These are phyloP conservation scores for Gossypium laxum DNA, from an alignment of 441 rosid genomes.

Conservation along the genomic window DNA sequence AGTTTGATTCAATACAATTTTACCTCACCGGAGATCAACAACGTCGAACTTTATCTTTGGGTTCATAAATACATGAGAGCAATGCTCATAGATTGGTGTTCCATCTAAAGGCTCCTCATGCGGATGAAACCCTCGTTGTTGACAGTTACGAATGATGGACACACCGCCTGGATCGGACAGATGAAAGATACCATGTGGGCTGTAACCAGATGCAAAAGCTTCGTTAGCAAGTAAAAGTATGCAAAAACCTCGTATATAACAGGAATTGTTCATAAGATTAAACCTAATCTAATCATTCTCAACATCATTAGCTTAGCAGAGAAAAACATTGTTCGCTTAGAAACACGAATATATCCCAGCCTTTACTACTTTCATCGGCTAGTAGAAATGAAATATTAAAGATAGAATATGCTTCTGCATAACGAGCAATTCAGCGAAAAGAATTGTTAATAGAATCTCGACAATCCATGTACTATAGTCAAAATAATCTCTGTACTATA, in stretches of 20 bases:
- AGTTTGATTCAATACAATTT: neutral
- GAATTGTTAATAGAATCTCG: neutral
- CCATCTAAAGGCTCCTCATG: slow-evolving; percentile 82
- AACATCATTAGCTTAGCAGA: neutral
- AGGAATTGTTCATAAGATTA: no score
- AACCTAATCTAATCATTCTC: neutral
- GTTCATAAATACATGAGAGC: slow-evolving; percentile 86
- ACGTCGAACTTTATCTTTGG: slow-evolving; percentile 50
- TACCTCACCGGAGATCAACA: slow-evolving; percentile 67
- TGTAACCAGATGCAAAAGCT: slow-evolving; percentile 20
- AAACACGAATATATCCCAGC: neutral
- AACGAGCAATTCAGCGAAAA: neutral
- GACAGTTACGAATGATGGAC: slow-evolving; percentile 75
- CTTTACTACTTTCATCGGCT: no score
- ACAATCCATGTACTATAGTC: neutral
- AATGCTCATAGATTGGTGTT: slow-evolving; percentile 81
- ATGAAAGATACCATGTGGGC: slow-evolving; percentile 88
- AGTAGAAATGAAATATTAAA: neutral
- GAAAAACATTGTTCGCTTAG: neutral
- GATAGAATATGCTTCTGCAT: neutral
- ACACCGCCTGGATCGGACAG: slow-evolving; percentile 84
- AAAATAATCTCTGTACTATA: neutral
- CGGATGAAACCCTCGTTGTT: slow-evolving; percentile 93
- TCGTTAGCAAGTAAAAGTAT: neutral
- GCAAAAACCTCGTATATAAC: neutral